Evolutionary conservation across 768 basidiomycete genomes (phyloP).

Genomic region (Pholiota conissans): DNA sequence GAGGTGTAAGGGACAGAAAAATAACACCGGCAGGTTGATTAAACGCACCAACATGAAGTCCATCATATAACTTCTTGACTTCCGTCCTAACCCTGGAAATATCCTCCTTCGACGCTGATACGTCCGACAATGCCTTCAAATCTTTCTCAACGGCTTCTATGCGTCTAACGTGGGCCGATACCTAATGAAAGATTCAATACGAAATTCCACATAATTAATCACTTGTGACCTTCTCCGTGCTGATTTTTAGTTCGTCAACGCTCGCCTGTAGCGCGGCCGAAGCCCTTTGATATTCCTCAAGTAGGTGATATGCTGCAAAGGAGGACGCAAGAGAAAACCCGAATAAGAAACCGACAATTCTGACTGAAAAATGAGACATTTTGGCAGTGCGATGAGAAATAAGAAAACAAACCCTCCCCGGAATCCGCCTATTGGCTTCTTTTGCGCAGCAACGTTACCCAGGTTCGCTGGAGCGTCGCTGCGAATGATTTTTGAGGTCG

Average conservation of each 20-base stretch:
- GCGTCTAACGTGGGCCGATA: conserved; percentile 78
- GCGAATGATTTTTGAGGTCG: conserved; percentile 41
- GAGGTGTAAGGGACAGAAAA: neutral
- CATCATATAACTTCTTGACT: conserved; percentile 85
- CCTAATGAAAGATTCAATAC: conserved; percentile 38
- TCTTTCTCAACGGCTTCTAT: conserved; percentile 92
- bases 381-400: conserved; percentile 2
- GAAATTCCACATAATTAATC: neutral
- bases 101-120: conserved; percentile 78
- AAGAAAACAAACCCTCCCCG: conserved; percentile 53
- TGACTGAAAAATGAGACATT: conserved; percentile 26
- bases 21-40: neutral
- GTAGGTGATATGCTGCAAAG: conserved; percentile 80
- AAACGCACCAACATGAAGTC: conserved; percentile 73
- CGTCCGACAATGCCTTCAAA: conserved; percentile 68
- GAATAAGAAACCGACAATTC: conserved; percentile 82
- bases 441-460: conserved; percentile 55
- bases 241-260: conserved; percentile 82
- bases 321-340: conserved; percentile 91
- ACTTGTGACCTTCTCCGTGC: conserved; percentile 69
- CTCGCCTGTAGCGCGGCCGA: conserved; percentile 86
- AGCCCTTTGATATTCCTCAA: conserved; percentile 89
- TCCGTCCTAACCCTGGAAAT: conserved; percentile 73
- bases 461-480: conserved; percentile 50
- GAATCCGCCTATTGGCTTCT: conserved; percentile 76